Evolutionary conservation across 352 stramenopile species (phyloP).

Genomic region (Elongisporangium anandrum): DNA sequence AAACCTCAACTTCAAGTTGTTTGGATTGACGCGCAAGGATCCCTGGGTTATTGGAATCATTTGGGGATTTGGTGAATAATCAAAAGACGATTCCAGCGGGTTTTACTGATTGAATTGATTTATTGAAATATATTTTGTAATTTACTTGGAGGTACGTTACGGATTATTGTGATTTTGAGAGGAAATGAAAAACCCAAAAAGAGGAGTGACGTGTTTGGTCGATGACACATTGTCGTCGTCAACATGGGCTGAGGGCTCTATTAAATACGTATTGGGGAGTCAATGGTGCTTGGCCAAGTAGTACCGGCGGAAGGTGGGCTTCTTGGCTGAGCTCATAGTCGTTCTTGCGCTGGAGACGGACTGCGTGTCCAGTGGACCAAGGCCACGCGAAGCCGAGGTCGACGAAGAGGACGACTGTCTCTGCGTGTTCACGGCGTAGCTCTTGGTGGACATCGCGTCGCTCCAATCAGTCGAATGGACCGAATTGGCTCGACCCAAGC

Average conservation of each 20-base stretch:
- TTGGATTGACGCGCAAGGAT: neutral
- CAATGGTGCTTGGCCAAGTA: slow-evolving; percentile 21
- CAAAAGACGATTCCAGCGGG: neutral
- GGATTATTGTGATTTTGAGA: neutral
- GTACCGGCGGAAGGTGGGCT: slow-evolving; percentile 30
- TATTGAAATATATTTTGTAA: neutral
- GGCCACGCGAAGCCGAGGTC: neutral
- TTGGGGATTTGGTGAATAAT: slow-evolving; percentile 8
- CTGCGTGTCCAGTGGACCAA: slow-evolving; percentile 4
- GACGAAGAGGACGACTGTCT: slow-evolving; percentile 2
- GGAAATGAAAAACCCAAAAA: neutral
- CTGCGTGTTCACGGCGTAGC: slow-evolving; percentile 4
- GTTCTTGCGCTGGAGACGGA: slow-evolving; percentile 15
- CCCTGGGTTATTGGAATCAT: neutral
- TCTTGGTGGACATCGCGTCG: slow-evolving; percentile 2
- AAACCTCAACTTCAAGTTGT: slow-evolving; percentile 34
- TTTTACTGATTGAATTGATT: slow-evolving; percentile 3
- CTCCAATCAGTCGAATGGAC: slow-evolving; percentile 1
- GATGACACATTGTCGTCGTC: slow-evolving; percentile 10
- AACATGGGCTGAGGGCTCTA: slow-evolving; percentile 3
- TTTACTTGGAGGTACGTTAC: neutral
- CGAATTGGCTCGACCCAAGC: slow-evolving; percentile 5
- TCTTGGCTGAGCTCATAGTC: slow-evolving; percentile 11
- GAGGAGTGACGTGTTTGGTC: neutral
- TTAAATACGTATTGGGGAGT: slow-evolving; percentile 4